Evolutionary conservation across 345 rosid species (phyloP).

Genomic region (Schrenkiella parvula): DNA sequence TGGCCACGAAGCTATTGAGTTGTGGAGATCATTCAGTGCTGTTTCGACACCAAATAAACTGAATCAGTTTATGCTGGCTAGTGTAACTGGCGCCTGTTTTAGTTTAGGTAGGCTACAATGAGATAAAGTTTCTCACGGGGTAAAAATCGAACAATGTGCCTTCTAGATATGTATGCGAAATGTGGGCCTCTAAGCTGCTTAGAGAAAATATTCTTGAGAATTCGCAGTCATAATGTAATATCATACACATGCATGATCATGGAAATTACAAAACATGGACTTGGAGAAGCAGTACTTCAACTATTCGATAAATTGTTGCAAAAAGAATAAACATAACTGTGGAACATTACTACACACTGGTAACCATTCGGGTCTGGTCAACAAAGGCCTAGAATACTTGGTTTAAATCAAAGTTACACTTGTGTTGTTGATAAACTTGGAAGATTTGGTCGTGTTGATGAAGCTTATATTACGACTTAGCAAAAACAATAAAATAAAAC

Average conservation of each 20-base stretch:
- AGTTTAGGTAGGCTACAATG: slow-evolving; percentile 53
- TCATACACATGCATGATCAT: slow-evolving; percentile 68
- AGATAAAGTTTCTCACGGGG: slow-evolving; percentile 60
- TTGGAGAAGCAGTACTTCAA: slow-evolving; percentile 7
- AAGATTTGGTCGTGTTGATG: slow-evolving; percentile 67
- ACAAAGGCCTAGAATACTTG: slow-evolving; percentile 52
- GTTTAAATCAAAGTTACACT: slow-evolving; percentile 55
- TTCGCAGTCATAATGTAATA: slow-evolving; percentile 49
- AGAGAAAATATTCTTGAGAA: slow-evolving; percentile 46
- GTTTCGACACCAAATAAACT: slow-evolving; percentile 19
- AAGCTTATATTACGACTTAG: slow-evolving; percentile 58
- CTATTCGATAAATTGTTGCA: slow-evolving; percentile 39
- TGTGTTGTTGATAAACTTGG: slow-evolving; percentile 79
- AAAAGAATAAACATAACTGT: slow-evolving; percentile 57
- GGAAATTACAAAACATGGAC: slow-evolving; percentile 30
- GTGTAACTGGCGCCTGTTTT: slow-evolving; percentile 63
- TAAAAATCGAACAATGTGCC: slow-evolving; percentile 47
- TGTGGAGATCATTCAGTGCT: slow-evolving; percentile 47
- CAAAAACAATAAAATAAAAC: slow-evolving; percentile 40
- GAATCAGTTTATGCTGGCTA: slow-evolving; percentile 64
- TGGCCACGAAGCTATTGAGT: slow-evolving; percentile 56
- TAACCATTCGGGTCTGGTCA: slow-evolving; percentile 70
- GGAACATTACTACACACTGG: slow-evolving; percentile 74
- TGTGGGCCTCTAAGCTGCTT: slow-evolving; percentile 58
- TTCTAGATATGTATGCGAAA: slow-evolving; percentile 82